Base-by-base conservation (phyloP, 1,284 basidiomycete species). In the Fistulinella cinereoalba region DNA sequence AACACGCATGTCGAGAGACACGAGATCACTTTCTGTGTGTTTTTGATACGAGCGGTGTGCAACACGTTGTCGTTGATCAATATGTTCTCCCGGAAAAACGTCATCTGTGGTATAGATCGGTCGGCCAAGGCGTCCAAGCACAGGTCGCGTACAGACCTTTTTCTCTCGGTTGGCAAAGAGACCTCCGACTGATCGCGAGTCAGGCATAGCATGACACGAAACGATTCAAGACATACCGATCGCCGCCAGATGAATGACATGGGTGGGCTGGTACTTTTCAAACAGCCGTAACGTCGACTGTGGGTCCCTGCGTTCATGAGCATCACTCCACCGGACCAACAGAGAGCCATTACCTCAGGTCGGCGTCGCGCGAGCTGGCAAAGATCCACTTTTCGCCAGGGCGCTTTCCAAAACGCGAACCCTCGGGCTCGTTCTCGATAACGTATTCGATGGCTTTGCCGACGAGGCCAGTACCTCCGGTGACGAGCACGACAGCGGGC, bases 1-100 rank as follows among this genome's bases (percentile, higher is more conserved):
- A 91, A 93, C 32, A 94, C 88, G 62, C 90, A 92, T 22, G 89
- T 92, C 13, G 90, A 92, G 24, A 92, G 80, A 60, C 90, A 92
- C 4, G 89, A 92, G 50, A 92, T 82, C 56, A 92, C 75, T 65
- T 92, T 93, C 51, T 77, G 56, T 24, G 77, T 76, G 53, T 80
- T 73, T 56, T 74, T 71, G 52, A 81, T 73, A 62, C 90, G 78
- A 4, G 90, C 75, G 23, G 78, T 75, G 61, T 92, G 80, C 23
- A 95, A 76, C 37, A 96, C 81, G 63, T 92, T 90, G 64, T 94
- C 90, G 69, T 96, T 96, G 71, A 96, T 95, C 49, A 90, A 76
- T 57, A 86, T 78, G 68, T 95, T 96, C 60, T 95, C 92, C 31
- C 91, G 83, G 21, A 94, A 75, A 75, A 95, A 93, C 19, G 87